Evolutionary conservation across 2,329 filamentous ascomycete species (phyloP).

Genomic region (Xylaria sp.): DNA sequence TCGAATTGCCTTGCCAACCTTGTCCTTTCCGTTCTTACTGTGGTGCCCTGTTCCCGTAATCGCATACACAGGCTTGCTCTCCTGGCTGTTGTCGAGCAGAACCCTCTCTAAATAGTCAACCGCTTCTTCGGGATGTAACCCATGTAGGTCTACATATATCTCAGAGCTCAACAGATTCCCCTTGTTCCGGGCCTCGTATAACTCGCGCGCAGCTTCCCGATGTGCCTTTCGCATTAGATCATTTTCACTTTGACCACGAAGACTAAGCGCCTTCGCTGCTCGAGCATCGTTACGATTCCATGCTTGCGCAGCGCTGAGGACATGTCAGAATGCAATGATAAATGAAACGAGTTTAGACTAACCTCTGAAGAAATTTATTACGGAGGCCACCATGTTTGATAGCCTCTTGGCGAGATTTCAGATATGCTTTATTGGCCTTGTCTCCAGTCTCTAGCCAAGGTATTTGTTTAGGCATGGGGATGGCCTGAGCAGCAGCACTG

Average conservation of each 20-base stretch:
- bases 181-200: constrained; percentile 95
- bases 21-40: constrained; percentile 98
- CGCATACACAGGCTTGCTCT: constrained; percentile 84
- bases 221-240: constrained; percentile 97
- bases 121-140: constrained; percentile 97
- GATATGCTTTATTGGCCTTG: constrained; percentile 89
- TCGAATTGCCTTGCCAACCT: constrained; percentile 93
- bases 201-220: constrained; percentile 86
- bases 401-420: constrained; percentile 93
- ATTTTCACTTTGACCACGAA: constrained; percentile 96
- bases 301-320: constrained; percentile 85
- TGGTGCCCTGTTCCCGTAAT: constrained; percentile 98
- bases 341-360: constrained; percentile 41
- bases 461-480: constrained; percentile 88
- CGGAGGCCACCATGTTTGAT: constrained; percentile 96
- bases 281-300: constrained; percentile 99
- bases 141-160: constrained; percentile 94
- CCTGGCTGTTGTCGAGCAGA: constrained; percentile 81
- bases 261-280: constrained; percentile 91
- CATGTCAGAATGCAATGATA: constrained; percentile 28
- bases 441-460: constrained; percentile 97
- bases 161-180: constrained; percentile 69
- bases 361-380: constrained; percentile 98
- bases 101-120: constrained; percentile 92
- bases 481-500: constrained; percentile 82